phyloP scores from a whole-genome alignment of 1,139 yeast genomes.

The Nematodospora anomalae region DNA sequence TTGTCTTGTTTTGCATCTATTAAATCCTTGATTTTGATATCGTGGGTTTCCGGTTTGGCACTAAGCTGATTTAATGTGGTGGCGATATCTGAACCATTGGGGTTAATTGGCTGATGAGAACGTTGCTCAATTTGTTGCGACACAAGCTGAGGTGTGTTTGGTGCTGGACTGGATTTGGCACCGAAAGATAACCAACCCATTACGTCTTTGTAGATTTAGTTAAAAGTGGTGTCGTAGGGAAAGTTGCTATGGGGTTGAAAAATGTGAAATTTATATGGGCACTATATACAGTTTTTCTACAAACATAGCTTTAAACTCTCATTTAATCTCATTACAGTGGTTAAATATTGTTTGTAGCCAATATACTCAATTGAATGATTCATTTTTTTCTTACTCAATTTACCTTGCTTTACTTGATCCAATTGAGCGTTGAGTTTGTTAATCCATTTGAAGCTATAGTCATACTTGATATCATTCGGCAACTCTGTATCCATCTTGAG shows the following conservation, averaged over 20 bases:
- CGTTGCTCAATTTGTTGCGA: conserved; percentile 33
- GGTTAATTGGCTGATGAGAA: conserved; percentile 32
- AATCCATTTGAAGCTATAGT: conserved; percentile 31
- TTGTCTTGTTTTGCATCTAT: conserved; percentile 1
- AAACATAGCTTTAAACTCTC: conserved; percentile 32
- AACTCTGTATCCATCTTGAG: conserved; percentile 30
- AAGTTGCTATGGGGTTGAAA: neutral
- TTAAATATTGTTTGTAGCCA: conserved; percentile 31
- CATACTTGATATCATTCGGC: conserved; percentile 33
- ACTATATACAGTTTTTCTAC: conserved; percentile 13
- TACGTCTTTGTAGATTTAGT: neutral
- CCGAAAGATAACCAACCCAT: conserved; percentile 18
- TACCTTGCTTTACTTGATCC: conserved; percentile 7
- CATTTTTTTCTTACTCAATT: conserved; percentile 13
- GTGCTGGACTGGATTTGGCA: conserved; percentile 4
- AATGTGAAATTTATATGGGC: neutral
- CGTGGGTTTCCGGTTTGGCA: conserved; percentile 4
- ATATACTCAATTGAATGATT: conserved; percentile 16
- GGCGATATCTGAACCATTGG: conserved; percentile 31
- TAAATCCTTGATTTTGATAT: conserved; percentile 9
- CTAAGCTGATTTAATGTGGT: conserved; percentile 30
- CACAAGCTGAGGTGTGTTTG: conserved; percentile 5
- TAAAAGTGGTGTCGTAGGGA: neutral
- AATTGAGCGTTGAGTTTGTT: conserved; percentile 13
- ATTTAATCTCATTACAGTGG: conserved; percentile 34